These are phyloP conservation scores for Proliferodiscus dingleyae DNA, from an alignment of 2,329 filamentous ascomycete genomes.

Conservation along the genomic window DNA sequence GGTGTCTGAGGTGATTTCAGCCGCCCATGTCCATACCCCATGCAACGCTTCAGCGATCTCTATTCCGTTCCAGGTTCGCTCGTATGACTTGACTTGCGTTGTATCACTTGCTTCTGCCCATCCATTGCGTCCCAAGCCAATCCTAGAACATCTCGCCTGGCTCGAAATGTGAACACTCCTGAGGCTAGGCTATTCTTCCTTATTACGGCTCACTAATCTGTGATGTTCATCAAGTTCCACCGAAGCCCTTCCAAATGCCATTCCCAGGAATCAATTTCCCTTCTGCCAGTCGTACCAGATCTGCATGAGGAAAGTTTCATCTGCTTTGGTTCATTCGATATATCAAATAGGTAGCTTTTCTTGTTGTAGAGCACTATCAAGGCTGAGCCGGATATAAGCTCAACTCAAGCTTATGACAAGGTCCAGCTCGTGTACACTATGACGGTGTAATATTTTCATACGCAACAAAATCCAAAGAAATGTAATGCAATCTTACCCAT, in stretches of 20 bases:
- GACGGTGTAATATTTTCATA: slow-evolving; percentile 12
- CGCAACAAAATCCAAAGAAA: slow-evolving; percentile 12
- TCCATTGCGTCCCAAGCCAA: neutral
- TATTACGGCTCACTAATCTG: too few relatives aligned
- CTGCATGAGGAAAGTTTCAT: too few relatives aligned
- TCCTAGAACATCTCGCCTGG: neutral
- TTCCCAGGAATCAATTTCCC: too few relatives aligned
- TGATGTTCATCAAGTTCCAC: too few relatives aligned
- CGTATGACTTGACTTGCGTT: slow-evolving; percentile 1
- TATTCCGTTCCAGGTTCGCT: slow-evolving; percentile 3
- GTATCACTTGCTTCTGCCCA: neutral
- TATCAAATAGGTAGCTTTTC: neutral
- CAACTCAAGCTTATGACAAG: neutral
- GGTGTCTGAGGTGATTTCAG: slow-evolving; percentile 27
- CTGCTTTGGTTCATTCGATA: neutral
- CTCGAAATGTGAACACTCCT: neutral
- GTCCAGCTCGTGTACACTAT: slow-evolving; percentile 8
- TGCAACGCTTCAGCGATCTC: slow-evolving; percentile 6
- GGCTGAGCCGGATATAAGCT: too few relatives aligned
- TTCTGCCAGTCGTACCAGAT: too few relatives aligned
- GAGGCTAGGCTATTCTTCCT: neutral
- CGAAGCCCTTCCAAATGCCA: too few relatives aligned
- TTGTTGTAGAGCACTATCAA: neutral
- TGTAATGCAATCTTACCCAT: slow-evolving; percentile 66
- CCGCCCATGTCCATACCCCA: slow-evolving; percentile 4